Conservation (phyloP, 2,329 filamentous ascomycete genomes). For the Sporothrix curviconia region DNA sequence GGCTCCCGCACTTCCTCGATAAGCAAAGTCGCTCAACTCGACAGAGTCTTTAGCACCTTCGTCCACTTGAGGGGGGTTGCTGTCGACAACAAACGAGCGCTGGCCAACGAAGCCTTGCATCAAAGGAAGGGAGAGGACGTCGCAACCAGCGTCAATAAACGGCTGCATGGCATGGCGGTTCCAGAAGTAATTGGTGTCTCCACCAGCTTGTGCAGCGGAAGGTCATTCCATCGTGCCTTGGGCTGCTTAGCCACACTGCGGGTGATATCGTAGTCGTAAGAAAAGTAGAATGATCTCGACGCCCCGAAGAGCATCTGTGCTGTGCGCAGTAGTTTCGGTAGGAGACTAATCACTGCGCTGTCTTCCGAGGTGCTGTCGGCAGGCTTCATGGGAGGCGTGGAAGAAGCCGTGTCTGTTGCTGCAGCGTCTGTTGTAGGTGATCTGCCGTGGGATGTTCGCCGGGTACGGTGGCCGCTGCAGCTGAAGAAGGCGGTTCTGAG, state of each 20-base stretch:
- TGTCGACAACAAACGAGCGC: conserved; percentile 67
- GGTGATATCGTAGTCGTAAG: conserved; percentile 90
- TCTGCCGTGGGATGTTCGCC: neutral
- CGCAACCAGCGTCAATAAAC: conserved; percentile 67
- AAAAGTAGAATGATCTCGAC: conserved; percentile 85
- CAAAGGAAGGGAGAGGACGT: conserved; percentile 67
- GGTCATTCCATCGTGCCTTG: conserved; percentile 34
- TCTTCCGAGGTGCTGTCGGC: conserved; percentile 12
- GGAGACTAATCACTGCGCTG: conserved; percentile 47
- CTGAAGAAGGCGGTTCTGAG: neutral
- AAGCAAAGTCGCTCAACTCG: conserved; percentile 31
- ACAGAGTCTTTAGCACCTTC: conserved; percentile 37
- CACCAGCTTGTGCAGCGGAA: conserved; percentile 64
- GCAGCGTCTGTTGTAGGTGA: neutral
- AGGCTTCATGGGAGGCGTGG: neutral
- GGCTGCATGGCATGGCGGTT: conserved; percentile 69
- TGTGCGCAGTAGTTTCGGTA: conserved; percentile 79
- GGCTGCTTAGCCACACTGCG: conserved; percentile 45
- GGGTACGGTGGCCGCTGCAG: neutral
- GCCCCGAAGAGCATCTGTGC: conserved; percentile 77
- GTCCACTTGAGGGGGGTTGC: conserved; percentile 49
- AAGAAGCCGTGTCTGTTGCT: neutral
- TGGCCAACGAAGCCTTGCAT: conserved; percentile 96
- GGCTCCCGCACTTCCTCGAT: conserved; percentile 1
- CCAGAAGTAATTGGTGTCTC: conserved; percentile 87